Evolutionary conservation across 306 rosid genomes (phyloP), one percentile per base, ranked within the genome.

Genomic region (Acacia confusa): DNA sequence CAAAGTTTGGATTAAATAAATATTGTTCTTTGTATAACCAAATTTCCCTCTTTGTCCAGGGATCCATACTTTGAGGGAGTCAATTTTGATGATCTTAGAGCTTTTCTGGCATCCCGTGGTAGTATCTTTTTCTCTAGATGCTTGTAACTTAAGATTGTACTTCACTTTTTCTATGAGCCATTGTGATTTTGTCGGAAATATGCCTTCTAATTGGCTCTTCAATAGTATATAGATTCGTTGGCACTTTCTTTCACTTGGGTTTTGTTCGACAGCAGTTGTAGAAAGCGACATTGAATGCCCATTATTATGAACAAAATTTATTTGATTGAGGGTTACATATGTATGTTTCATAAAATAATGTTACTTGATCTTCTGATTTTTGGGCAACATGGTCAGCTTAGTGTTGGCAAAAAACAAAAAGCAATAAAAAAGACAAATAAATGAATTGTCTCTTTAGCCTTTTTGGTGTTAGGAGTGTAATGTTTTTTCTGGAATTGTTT

Each of bases 61-160:
- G 96, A 91, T 89, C 98, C 98, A 40, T 89, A 90, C 83, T 84
- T 97, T 10, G 87, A 84, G 75, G 91, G 91, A 25, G 94, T 90
- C 65, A 83, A 92, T 88, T 25, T 27, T 27, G 93, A 88, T 85
- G 74, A 83, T 82, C 88, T 94, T 48, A 91, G 87, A 90, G 89
- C 96, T 77, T 89, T 94, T 79, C 87, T 91, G 36, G 94, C 97
- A 77, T 85, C 92, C 55, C 88, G 84, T 25, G 97, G 96, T 94
- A 89, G 82, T 83, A 30, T 16, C 68, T 83, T 48, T 73, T 63
- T 20, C 24, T 68, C 16, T 9, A 38, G n/a, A 25, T 68, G 28
- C 30, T 32, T 67, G 50, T 8, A n/a, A 20, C 28, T 38, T 36
- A 38, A 9, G 15, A 19, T 68, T 36, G 72, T 20, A 16, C 27